phyloP scores from a whole-genome alignment of 2,329 filamentous ascomycete species.

The Nectriaceae sp. region DNA sequence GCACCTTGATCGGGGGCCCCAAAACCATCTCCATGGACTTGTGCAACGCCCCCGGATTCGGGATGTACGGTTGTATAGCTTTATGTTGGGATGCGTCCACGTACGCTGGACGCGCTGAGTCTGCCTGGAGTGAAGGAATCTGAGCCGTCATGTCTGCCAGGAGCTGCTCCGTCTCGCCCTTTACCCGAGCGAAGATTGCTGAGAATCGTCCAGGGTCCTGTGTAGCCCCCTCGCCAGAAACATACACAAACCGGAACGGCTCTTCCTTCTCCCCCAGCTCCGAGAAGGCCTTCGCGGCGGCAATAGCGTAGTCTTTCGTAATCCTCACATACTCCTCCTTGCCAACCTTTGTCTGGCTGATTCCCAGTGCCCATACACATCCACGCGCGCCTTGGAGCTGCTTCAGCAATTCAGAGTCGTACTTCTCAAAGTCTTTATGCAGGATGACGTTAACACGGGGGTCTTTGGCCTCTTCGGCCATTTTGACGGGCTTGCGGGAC shows the following conservation, averaged over 20 bases:
- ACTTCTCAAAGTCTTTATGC: constrained; percentile 66
- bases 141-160: constrained; percentile 54
- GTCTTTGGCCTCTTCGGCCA: constrained; percentile 59
- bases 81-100: constrained; percentile 54
- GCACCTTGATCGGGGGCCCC: constrained; percentile 23
- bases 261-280: constrained; percentile 42
- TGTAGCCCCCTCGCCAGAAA: constrained; percentile 67
- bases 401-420: constrained; percentile 56
- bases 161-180: constrained; percentile 64
- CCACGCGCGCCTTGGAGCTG: constrained; percentile 65
- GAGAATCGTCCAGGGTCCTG: constrained; percentile 57
- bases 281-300: constrained; percentile 62
- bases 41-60: constrained; percentile 26
- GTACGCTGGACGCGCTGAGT: constrained; percentile 58
- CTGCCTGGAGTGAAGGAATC: constrained; percentile 51
- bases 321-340: constrained; percentile 70
- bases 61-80: constrained; percentile 45
- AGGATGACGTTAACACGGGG: constrained; percentile 65
- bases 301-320: constrained; percentile 66
- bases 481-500: constrained; percentile 62
- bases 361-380: constrained; percentile 74
- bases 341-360: constrained; percentile 59
- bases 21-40: constrained; percentile 20
- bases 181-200: constrained; percentile 61
- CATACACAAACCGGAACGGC: constrained; percentile 70